phyloP scores from a whole-genome alignment of 2,329 filamentous ascomycete species.

The Grosmannia huntii region DNA sequence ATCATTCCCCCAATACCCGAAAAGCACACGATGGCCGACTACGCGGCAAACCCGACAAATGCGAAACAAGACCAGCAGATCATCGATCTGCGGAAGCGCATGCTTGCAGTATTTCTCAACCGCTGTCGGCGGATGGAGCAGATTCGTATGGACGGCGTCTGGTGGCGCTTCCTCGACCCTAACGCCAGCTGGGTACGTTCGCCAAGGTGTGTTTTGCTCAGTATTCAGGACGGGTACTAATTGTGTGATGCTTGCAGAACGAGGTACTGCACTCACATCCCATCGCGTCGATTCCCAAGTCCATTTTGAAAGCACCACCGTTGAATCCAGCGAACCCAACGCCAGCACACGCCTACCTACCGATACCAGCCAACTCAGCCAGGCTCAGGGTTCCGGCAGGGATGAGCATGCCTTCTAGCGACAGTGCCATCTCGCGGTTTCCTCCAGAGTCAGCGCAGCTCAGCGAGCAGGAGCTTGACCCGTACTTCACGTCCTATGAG shows the following conservation, averaged over 20 bases:
- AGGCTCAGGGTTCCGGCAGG: constrained; percentile 57
- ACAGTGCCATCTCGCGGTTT: constrained; percentile 43
- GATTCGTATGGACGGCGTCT: constrained; percentile 83
- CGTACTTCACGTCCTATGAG: constrained; percentile 92
- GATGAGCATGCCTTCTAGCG: background rate
- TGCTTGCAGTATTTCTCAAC: constrained; percentile 92
- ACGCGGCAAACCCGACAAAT: constrained; percentile 93
- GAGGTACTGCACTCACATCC: constrained; percentile 93
- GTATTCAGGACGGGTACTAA: constrained; percentile 11
- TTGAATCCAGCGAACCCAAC: constrained; percentile 89
- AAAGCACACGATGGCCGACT: constrained; percentile 98
- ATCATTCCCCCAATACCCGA: constrained; percentile 96
- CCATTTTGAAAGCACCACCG: constrained; percentile 87
- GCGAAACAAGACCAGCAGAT: constrained; percentile 96
- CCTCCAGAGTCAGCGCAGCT: constrained; percentile 65
- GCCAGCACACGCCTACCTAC: constrained; percentile 73
- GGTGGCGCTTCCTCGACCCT: constrained; percentile 95
- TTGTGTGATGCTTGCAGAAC: constrained; percentile 41
- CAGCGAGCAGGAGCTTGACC: constrained; percentile 82
- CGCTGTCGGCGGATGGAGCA: constrained; percentile 87
- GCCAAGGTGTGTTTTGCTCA: too few species aligned
- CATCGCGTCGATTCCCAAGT: constrained; percentile 83
- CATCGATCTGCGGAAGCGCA: constrained; percentile 91
- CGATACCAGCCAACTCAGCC: constrained; percentile 71
- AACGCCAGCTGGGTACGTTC: constrained; percentile 87